phyloP scores from a whole-genome alignment of 2,329 filamentous ascomycete species.

The Neofusicoccum laricinum region DNA sequence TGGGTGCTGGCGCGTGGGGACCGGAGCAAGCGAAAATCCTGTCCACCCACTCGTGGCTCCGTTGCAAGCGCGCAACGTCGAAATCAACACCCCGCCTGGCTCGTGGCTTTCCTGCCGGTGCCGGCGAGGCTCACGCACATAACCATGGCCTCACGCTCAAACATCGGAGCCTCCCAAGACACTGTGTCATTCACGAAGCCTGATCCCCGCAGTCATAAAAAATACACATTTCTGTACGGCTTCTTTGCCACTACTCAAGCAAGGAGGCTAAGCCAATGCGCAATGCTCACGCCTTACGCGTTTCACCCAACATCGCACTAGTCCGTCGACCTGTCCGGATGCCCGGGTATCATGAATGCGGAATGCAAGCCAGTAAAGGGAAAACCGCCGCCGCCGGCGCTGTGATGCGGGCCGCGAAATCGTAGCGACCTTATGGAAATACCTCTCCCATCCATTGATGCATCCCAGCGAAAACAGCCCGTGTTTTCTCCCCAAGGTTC shows the following conservation, averaged over 20 bases:
- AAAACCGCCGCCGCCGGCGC: background rate
- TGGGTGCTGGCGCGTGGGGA: background rate
- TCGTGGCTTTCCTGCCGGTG: background rate
- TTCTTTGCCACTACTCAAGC: background rate
- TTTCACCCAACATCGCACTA: conserved; percentile 9
- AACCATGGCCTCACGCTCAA: too few relatives aligned
- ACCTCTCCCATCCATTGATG: background rate
- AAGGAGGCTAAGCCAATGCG: conserved; percentile 1
- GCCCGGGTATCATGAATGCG: conserved; percentile 8
- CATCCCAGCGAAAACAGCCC: background rate
- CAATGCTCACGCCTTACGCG: background rate
- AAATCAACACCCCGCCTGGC: background rate
- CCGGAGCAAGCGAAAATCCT: conserved; percentile 13
- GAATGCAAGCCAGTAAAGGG: background rate
- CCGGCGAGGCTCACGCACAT: too few relatives aligned
- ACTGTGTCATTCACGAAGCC: too few relatives aligned
- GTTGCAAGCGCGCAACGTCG: background rate
- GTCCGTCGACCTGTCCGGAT: conserved; percentile 7
- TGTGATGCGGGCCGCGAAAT: background rate
- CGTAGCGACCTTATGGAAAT: background rate
- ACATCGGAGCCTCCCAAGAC: too few relatives aligned
- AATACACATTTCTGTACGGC: background rate
- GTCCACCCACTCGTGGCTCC: background rate
- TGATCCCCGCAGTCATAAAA: too few relatives aligned
- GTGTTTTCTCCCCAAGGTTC: background rate